Base-by-base conservation (phyloP, 2,329 filamentous ascomycete genomes). In the Didymella segeticola region DNA sequence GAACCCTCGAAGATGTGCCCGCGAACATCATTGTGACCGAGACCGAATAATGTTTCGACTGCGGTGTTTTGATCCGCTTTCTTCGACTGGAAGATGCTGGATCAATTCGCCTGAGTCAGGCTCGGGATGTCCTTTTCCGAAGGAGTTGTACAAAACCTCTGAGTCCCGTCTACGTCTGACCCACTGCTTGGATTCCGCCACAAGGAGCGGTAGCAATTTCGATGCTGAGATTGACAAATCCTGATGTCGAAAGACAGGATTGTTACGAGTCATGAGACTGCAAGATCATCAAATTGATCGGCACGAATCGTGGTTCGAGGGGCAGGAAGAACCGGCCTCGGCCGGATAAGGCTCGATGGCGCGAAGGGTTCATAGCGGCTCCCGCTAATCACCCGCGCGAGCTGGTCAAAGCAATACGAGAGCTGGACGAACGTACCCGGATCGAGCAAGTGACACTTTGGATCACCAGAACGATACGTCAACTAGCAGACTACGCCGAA, bases 261-360 rank as follows among this genome's bases (percentile, higher is more conserved):
- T n/a, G n/a, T 26, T 20, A 20, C 39, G 51, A 54, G 12, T 48
- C 45, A 54, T 48, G 38, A 17, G 33, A n/a, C 3, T 2, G 10
- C 14, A 22, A 33, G 51, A 54, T 54, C 51, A 31, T 20, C 38
- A 39, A 45, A 53, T 20, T 15, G 49, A 53, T 53, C 49, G 47
- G 43, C 49, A 37, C 23, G 15, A 52, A 14, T 34, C 37, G 30
- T 4, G 17, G 15, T 15, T 7, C n/a, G 8, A 20, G 22, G n/a
- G 49, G 49, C 37, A 47, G 41, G 49, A 46, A 27, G 36, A 54
- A 39, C 43, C 51, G 33, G 23, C 22, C 14, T 39, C 23, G 43
- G 45, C 38, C 51, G 45, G 26, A 39, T 31, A 43, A 31, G 43
- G 43, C 50, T 46, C 36, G 19, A 23, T 47, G 34, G 39, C 36